Evolutionary conservation across 2,329 filamentous ascomycete genomes (phyloP).

Genomic region (Cryoendolithus antarcticus): DNA sequence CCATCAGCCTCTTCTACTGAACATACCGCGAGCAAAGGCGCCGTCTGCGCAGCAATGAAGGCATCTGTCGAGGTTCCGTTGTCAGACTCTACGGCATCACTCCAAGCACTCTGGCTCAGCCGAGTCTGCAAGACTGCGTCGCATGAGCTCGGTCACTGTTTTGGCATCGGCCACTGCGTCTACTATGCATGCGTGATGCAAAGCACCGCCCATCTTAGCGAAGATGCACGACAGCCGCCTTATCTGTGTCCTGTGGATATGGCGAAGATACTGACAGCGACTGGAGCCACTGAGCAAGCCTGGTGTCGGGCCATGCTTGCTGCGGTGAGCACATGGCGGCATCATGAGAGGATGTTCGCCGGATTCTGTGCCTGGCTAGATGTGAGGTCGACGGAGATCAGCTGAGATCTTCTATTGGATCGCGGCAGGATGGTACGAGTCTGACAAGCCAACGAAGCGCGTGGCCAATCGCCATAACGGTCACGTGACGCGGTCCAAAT

Average conservation of each 20-base stretch:
- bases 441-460: no score
- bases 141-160: constrained; percentile 57
- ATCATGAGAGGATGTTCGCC: no score
- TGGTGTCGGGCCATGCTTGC: no score
- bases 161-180: constrained; percentile 54
- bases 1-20: no score
- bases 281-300: no score
- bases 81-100: neutral
- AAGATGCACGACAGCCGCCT: constrained; percentile 51
- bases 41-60: constrained; percentile 4
- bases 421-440: no score
- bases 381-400: no score
- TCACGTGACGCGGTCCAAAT: no score
- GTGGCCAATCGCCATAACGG: no score
- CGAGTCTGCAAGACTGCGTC: constrained; percentile 45
- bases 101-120: constrained; percentile 42
- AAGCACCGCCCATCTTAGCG: constrained; percentile 41
- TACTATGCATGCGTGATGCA: constrained; percentile 57
- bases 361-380: no score
- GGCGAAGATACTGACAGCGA: constrained; percentile 33
- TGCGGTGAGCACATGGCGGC: no score
- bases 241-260: constrained; percentile 51
- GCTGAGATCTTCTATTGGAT: no score
- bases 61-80: constrained; percentile 7
- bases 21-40: neutral